Conservation (phyloP, 768 basidiomycete genomes). For the Rhizopogon vesiculosus region DNA sequence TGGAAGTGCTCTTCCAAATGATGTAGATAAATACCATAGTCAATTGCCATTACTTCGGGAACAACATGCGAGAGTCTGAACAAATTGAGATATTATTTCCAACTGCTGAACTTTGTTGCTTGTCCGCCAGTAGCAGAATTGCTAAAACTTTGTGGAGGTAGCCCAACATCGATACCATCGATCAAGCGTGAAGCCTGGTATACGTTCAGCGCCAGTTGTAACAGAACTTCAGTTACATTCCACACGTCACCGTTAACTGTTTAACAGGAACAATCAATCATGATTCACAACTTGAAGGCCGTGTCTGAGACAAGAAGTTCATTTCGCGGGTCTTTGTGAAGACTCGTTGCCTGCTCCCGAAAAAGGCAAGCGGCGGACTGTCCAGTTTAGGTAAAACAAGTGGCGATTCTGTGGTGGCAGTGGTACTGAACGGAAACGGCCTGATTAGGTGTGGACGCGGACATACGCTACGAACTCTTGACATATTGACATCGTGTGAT, state of each 20-base stretch:
- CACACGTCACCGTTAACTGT: neutral
- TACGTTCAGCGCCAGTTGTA: neutral
- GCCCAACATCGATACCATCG: neutral
- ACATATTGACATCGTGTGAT: neutral
- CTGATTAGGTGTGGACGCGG: neutral
- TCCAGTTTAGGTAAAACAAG: neutral
- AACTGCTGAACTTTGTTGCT: neutral
- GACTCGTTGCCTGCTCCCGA: too few relatives aligned
- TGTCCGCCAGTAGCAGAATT: too few relatives aligned
- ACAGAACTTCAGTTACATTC: neutral
- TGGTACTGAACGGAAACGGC: neutral
- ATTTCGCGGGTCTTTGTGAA: too few relatives aligned
- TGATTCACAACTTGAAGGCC: too few relatives aligned
- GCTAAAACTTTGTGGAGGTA: neutral
- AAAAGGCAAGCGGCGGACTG: too few relatives aligned
- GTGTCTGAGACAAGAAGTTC: too few relatives aligned
- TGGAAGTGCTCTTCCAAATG: neutral
- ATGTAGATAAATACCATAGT: neutral
- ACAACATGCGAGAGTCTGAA: neutral
- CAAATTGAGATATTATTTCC: neutral
- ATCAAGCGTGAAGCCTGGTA: neutral
- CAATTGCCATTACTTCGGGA: neutral
- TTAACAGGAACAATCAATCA: too few relatives aligned
- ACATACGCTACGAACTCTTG: neutral
- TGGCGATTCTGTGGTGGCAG: neutral